Percentiles rank a stretch among this genome's conserved stretches.
Conservation (phyloP, 108 stramenopile genomes). For the Fragilaria crotonensis region DNA sequence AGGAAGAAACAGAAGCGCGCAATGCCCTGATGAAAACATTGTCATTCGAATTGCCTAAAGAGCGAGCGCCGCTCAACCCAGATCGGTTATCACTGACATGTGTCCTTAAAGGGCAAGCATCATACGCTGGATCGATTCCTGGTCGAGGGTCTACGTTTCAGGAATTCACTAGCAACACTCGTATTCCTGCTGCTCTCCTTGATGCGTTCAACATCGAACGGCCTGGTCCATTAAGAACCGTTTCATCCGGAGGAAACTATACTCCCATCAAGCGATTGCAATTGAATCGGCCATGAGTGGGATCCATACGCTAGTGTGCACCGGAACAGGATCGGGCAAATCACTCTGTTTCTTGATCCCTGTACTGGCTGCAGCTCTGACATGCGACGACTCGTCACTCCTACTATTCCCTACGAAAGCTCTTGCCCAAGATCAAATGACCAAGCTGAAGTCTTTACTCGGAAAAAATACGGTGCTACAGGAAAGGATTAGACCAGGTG, state of each 20-base stretch:
- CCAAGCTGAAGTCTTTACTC: slow-evolving; percentile 49
- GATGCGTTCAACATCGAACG: not conserved
- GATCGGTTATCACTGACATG: not conserved
- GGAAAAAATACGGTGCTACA: slow-evolving; percentile 20
- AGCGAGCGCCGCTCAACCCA: slow-evolving; percentile 6
- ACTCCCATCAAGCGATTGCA: slow-evolving; percentile 77
- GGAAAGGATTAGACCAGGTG: slow-evolving; percentile 38
- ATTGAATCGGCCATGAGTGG: slow-evolving; percentile 57
- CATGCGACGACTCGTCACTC: slow-evolving; percentile 34
- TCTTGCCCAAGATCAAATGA: slow-evolving; percentile 94
- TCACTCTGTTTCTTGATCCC: slow-evolving; percentile 78
- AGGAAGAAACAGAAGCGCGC: slow-evolving; percentile 2
- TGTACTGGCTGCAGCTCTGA: slow-evolving; percentile 54
- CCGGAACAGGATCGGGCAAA: slow-evolving; percentile 88
- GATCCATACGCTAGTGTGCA: slow-evolving; percentile 71
- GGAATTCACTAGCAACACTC: too few relatives aligned
- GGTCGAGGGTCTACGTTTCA: slow-evolving; percentile 40
- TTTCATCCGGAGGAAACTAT: slow-evolving; percentile 39
- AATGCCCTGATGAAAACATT: not conserved
- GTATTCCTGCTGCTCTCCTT: not conserved
- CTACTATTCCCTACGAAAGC: slow-evolving; percentile 97
- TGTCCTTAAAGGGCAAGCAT: slow-evolving; percentile 35
- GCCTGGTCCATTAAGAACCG: not conserved
- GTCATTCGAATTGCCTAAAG: too few relatives aligned
- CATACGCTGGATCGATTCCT: slow-evolving; percentile 61